Evolutionary conservation across 306 rosid genomes (phyloP).

Genomic region (Crataegus laevigata): DNA sequence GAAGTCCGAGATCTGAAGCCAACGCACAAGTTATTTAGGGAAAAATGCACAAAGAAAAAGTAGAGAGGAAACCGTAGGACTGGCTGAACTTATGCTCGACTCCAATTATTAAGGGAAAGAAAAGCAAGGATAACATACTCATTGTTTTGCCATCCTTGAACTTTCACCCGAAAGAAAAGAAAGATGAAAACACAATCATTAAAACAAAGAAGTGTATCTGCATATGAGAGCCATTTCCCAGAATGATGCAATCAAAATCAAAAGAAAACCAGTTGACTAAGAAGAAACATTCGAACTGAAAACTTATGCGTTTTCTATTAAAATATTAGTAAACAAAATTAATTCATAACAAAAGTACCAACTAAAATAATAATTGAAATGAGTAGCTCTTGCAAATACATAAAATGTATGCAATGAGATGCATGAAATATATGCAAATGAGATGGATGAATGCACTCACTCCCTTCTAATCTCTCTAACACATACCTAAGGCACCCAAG

Average conservation of each 20-base stretch:
- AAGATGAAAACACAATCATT: neutral
- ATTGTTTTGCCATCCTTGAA: neutral
- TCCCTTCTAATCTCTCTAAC: no score
- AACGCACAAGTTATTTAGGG: neutral
- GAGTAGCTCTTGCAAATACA: no score
- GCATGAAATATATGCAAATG: no score
- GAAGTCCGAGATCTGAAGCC: constrained; percentile 33
- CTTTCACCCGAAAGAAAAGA: neutral
- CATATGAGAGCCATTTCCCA: neutral
- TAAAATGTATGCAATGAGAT: no score
- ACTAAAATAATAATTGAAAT: no score
- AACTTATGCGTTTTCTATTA: no score
- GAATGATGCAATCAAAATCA: neutral
- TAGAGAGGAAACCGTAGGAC: neutral
- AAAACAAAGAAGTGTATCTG: neutral
- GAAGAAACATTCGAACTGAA: neutral
- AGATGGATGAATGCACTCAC: no score
- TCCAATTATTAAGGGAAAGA: neutral
- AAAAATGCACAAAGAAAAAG: neutral
- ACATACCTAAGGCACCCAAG: no score
- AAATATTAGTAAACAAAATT: no score
- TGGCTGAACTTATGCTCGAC: neutral
- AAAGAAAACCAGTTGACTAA: neutral
- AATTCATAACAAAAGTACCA: no score
- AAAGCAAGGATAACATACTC: no score